Percentiles rank a stretch among this genome's conserved stretches.
phyloP scores from a whole-genome alignment of 1,284 basidiomycete species.

The Lentinula novae-zelandiae region DNA sequence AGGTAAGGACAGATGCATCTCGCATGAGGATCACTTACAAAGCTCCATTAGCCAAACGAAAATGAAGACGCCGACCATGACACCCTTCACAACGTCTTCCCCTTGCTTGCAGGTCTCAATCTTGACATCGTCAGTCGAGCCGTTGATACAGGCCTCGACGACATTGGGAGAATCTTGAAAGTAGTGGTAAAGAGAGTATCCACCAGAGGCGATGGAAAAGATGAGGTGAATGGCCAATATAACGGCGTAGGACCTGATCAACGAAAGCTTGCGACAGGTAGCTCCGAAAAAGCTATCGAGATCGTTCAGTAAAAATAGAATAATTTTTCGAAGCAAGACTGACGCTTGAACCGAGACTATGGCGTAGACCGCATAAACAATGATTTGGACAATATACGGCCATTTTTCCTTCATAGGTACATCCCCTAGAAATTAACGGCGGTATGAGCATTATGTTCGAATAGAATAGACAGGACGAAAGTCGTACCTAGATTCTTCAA shows the following conservation, averaged over 20 bases:
- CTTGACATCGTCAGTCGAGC: conserved; percentile 22
- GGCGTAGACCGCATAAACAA: conserved; percentile 35
- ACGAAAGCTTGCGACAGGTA: conserved; percentile 30
- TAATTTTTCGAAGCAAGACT: not conserved
- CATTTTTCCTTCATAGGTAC: conserved; percentile 28
- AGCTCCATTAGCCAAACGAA: conserved; percentile 40
- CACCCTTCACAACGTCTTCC: conserved; percentile 33
- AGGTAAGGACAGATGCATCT: not conserved
- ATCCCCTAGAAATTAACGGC: conserved; percentile 18
- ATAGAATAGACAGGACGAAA: not conserved
- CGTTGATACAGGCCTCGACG: conserved; percentile 30
- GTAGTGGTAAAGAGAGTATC: conserved; percentile 36
- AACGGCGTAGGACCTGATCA: conserved; percentile 35
- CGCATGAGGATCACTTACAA: conserved; percentile 27
- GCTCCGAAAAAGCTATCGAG: conserved; percentile 35
- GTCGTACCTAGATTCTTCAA: conserved; percentile 18
- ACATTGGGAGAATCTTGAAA: conserved; percentile 35
- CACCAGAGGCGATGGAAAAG: conserved; percentile 37
- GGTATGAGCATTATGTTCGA: not conserved
- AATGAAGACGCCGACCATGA: conserved; percentile 35
- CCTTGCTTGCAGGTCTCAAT: conserved; percentile 32
- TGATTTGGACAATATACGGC: conserved; percentile 34
- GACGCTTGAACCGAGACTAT: conserved; percentile 40
- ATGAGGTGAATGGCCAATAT: conserved; percentile 36
- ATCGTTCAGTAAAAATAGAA: not conserved